Evolutionary conservation across 2,329 filamentous ascomycete species (phyloP).

Genomic region (Trichoderma sp.): DNA sequence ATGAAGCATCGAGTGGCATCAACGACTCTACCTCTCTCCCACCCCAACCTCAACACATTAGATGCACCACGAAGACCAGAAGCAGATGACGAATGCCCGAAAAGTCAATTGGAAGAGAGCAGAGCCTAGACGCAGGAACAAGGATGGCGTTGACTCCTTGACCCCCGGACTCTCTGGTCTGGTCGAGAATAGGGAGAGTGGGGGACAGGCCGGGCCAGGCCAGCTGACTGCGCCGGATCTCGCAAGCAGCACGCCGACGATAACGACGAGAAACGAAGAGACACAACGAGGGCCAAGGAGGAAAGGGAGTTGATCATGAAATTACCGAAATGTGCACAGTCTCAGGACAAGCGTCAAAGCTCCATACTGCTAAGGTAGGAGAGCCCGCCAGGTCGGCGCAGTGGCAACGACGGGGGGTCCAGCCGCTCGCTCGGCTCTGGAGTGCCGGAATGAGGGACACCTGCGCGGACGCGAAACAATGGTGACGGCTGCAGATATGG

Average conservation of each 20-base stretch:
- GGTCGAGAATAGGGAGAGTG: conserved; percentile 3
- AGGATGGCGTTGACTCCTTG: neutral
- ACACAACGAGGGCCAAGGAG: neutral
- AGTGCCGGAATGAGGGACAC: conserved; percentile 20
- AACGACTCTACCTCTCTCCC: neutral
- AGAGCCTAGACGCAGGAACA: neutral
- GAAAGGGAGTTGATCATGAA: neutral
- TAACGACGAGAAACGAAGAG: neutral
- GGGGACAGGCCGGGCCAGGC: neutral
- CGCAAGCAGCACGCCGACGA: neutral
- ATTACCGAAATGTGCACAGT: conserved; percentile 1
- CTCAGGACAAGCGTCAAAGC: conserved; percentile 1
- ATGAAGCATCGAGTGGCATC: neutral
- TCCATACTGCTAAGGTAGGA: neutral
- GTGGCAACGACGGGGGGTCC: neutral
- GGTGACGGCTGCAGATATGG: conserved; percentile 1
- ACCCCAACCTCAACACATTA: neutral
- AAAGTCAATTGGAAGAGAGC: neutral
- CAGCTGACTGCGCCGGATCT: neutral
- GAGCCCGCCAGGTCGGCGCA: conserved; percentile 21
- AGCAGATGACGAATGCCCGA: conserved; percentile 4
- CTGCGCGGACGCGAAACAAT: conserved; percentile 11
- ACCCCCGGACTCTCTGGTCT: neutral
- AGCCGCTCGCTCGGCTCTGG: conserved; percentile 4
- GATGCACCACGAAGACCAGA: neutral